A percentile compares a stretch with the other conserved stretches of the same genome.
These are phyloP conservation scores for Diaporthe humulicola DNA, from an alignment of 2,329 filamentous ascomycete genomes.

Conservation along the genomic window DNA sequence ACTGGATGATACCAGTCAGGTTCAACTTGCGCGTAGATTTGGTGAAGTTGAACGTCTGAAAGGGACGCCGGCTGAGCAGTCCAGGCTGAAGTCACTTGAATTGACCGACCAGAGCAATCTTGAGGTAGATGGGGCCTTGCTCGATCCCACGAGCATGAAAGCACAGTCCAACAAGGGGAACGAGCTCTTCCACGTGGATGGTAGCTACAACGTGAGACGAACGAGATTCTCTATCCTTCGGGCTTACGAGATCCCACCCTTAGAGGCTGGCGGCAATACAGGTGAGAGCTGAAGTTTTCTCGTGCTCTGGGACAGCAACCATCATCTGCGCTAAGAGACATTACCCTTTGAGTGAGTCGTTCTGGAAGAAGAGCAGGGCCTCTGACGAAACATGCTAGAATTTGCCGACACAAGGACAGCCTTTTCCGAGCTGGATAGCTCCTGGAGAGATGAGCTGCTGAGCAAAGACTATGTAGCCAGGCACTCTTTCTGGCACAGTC, in stretches of 20 bases:
- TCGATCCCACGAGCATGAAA: slow-evolving; percentile 18
- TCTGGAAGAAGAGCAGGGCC: not conserved
- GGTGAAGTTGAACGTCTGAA: slow-evolving; percentile 32
- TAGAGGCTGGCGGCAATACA: slow-evolving; percentile 32
- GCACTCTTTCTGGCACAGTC: slow-evolving; percentile 52
- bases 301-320: not conserved
- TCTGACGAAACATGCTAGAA: slow-evolving; percentile 4
- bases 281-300: not conserved
- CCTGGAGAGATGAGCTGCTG: not conserved
- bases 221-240: slow-evolving; percentile 32
- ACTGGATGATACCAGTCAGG: slow-evolving; percentile 30
- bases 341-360: not conserved
- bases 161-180: slow-evolving; percentile 31
- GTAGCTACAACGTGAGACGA: slow-evolving; percentile 32
- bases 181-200: slow-evolving; percentile 33
- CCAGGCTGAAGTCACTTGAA: slow-evolving; percentile 20
- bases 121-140: slow-evolving; percentile 24
- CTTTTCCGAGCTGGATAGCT: slow-evolving; percentile 35
- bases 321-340: not conserved
- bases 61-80: slow-evolving; percentile 4
- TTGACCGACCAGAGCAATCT: slow-evolving; percentile 37
- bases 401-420: slow-evolving; percentile 34
- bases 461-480: slow-evolving; percentile 35
- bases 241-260: slow-evolving; percentile 32
- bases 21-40: slow-evolving; percentile 29